Evolutionary conservation across 2,329 filamentous ascomycete genomes (phyloP).

Genomic region (Hypoxylon sp.): DNA sequence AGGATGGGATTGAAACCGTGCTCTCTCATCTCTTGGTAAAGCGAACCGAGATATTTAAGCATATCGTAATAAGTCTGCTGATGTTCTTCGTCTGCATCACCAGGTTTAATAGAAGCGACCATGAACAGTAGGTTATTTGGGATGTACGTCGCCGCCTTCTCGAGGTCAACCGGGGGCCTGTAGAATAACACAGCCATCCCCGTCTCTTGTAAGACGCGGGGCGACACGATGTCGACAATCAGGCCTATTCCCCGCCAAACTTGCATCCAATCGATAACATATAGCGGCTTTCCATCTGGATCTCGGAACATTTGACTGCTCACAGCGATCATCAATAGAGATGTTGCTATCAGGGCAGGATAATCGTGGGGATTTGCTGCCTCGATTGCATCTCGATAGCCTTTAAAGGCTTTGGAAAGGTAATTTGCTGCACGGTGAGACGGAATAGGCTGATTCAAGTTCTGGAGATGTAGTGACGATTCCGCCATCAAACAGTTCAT

Average conservation of each 20-base stretch:
- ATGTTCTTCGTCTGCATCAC: conserved; percentile 60
- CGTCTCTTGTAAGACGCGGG: conserved; percentile 55
- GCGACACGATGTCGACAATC: conserved; percentile 61
- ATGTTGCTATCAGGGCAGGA: conserved; percentile 66
- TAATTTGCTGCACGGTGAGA: conserved; percentile 60
- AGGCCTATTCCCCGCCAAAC: conserved; percentile 69
- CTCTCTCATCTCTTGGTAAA: conserved; percentile 64
- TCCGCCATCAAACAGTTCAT: conserved; percentile 69
- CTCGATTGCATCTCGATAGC: conserved; percentile 67
- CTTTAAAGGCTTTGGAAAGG: conserved; percentile 64
- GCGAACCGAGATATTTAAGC: conserved; percentile 65
- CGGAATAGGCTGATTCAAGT: conserved; percentile 58
- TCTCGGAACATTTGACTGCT: conserved; percentile 67
- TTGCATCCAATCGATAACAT: conserved; percentile 69
- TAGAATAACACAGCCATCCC: conserved; percentile 65
- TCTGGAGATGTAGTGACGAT: conserved; percentile 65
- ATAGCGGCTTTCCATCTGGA: conserved; percentile 61
- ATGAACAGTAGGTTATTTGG: conserved; percentile 66
- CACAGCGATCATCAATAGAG: conserved; percentile 66
- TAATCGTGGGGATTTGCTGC: conserved; percentile 61
- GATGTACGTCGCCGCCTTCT: conserved; percentile 58
- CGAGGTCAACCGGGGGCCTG: conserved; percentile 64
- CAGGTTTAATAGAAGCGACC: conserved; percentile 61
- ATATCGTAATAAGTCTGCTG: conserved; percentile 61
- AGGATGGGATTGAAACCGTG: conserved; percentile 62